Evolutionary conservation across 306 rosid genomes (phyloP), one percentile per base, ranked within the genome.

Genomic region (Sindora glabra): DNA sequence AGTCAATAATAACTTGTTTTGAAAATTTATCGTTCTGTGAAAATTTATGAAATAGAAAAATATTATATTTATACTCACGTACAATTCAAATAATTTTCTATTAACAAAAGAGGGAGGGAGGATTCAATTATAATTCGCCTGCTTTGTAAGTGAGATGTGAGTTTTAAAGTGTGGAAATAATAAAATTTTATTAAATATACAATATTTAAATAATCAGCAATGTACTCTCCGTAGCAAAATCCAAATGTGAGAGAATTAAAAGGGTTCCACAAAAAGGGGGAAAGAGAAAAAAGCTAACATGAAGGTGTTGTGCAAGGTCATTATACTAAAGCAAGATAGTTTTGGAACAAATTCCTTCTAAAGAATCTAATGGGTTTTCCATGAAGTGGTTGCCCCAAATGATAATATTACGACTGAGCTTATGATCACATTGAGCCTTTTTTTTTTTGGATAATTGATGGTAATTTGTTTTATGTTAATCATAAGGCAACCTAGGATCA

Each of bases 391-490:
- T n/a, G 6, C 19, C 32, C 24, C 27, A 54, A 23, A 12, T 33
- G n/a, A n/a, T n/a, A 61, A 37, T 13, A 52, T 36, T 30, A 46
- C 67, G 67, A 60, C 66, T 69, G 29, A 29, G 57, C 51, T 5
- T 47, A 60, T 49, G 64, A 46, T n/a, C n/a, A n/a, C 1, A 3
- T 53, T 26, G 65, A 73, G 59, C 56, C 47, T 66, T 45, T 64
- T 44, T n/a, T 34, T 56, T 45, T 54, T 54, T 46, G 69, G 62
- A 60, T 19, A 72, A 71, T 52, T 57, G 76, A 78, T 77, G 79
- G 66, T 64, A 65, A 73, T 86, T 80, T 73, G 67, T 74, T 83
- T 76, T 67, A 76, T 72, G 60, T 76, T 60, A 77, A 78, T 81
- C 48, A 81, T 51, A 50, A 59, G 46, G 10, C 48, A 75, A 64